Conservation (phyloP, 2,329 filamentous ascomycete genomes). For the Huntiella omanensis region DNA sequence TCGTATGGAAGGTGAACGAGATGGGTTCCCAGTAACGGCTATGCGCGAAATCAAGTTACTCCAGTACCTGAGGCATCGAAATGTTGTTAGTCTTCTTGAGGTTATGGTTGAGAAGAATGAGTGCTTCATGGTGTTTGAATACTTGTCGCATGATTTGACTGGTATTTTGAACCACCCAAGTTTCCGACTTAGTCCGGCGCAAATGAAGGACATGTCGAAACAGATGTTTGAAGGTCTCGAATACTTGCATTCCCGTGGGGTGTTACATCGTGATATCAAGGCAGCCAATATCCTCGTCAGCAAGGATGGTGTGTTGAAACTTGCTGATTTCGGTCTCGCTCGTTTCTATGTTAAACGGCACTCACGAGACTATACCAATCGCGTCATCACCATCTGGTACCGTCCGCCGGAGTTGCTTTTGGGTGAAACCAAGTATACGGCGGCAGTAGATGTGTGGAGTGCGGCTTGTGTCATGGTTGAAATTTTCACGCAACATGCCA, state of each 20-base stretch:
- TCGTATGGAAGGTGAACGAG: conserved; percentile 79
- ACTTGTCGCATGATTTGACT: conserved; percentile 87
- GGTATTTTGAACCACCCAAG: conserved; percentile 87
- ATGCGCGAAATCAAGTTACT: conserved; percentile 81
- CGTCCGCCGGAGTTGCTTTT: conserved; percentile 76
- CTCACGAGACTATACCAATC: conserved; percentile 89
- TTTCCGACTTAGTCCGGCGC: conserved; percentile 64
- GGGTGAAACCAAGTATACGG: conserved; percentile 77
- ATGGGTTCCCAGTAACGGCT: conserved; percentile 80
- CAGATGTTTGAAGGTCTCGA: conserved; percentile 89
- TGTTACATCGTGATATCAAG: conserved; percentile 94
- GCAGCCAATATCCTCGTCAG: conserved; percentile 93
- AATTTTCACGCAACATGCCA: conserved; percentile 82
- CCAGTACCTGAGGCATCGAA: conserved; percentile 66
- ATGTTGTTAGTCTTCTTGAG: conserved; percentile 68
- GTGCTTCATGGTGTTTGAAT: conserved; percentile 99
- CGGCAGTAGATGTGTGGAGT: conserved; percentile 88
- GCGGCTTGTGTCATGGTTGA: conserved; percentile 93
- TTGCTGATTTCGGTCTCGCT: conserved; percentile 89
- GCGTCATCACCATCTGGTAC: conserved; percentile 98
- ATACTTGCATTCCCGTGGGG: conserved; percentile 82
- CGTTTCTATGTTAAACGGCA: conserved; percentile 89
- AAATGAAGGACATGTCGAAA: conserved; percentile 83
- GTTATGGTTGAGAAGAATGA: conserved; percentile 98
- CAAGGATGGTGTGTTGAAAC: conserved; percentile 70